Conservation (phyloP, 805 yeast genomes). For the Priceomyces melissophilus region DNA sequence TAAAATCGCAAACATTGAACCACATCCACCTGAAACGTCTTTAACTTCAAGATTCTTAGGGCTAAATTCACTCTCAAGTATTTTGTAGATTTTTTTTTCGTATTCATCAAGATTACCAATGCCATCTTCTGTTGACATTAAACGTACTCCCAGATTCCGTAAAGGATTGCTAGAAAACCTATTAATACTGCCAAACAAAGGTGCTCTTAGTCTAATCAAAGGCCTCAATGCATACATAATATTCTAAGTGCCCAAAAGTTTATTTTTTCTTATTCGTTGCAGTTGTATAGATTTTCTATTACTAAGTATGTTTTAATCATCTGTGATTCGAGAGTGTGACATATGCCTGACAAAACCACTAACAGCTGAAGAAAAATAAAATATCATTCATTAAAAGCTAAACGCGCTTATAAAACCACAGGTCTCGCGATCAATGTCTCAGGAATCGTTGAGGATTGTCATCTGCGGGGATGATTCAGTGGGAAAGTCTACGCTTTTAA, state of each 20-base stretch:
- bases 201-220: neutral
- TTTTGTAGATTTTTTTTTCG: constrained; percentile 60
- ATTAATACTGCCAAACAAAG: neutral
- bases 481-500: constrained; percentile 77
- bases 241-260: too few species aligned
- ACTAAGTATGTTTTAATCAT: neutral
- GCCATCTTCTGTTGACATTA: neutral
- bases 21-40: constrained; percentile 93
- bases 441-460: constrained; percentile 69
- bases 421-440: constrained; percentile 10
- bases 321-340: constrained; percentile 2
- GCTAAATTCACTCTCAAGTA: constrained; percentile 49
- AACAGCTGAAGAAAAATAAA: neutral
- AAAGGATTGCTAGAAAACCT: too few species aligned
- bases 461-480: constrained; percentile 95
- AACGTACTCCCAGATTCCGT: too few species aligned
- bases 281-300: neutral
- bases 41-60: constrained; percentile 66
- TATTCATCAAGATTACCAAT: constrained; percentile 47
- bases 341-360: too few species aligned
- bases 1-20: constrained; percentile 92
- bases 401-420: neutral
- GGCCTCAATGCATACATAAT: constrained; percentile 1
- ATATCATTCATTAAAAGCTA: neutral
- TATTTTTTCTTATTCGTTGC: neutral